phyloP scores from a whole-genome alignment of 768 basidiomycete species.

The Leucosporidium yakuticum region DNA sequence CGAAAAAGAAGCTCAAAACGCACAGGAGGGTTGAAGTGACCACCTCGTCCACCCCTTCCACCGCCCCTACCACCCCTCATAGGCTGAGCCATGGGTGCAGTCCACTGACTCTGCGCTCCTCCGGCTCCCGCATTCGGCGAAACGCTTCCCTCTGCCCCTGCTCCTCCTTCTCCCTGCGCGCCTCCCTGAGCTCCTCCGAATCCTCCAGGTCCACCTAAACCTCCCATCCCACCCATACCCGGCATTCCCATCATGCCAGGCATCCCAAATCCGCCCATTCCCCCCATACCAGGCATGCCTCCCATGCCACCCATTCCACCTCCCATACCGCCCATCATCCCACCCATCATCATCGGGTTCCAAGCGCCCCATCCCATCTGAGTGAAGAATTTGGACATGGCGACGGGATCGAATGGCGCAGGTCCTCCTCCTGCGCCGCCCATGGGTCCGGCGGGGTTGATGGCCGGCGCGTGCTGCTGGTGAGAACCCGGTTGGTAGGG shows the following conservation, averaged over 20 bases:
- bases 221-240: slow-evolving; percentile 44
- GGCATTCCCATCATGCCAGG: slow-evolving; percentile 43
- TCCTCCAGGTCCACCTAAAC: slow-evolving; percentile 8
- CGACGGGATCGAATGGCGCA: slow-evolving; percentile 71
- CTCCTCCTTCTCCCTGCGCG: slow-evolving; percentile 1
- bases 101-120: slow-evolving; percentile 15
- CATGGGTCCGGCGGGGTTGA: slow-evolving; percentile 11
- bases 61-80: slow-evolving; percentile 44
- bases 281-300: slow-evolving; percentile 41
- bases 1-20: neutral
- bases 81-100: slow-evolving; percentile 28
- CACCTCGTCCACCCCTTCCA: slow-evolving; percentile 47
- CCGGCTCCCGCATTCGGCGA: neutral
- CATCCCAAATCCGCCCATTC: slow-evolving; percentile 19
- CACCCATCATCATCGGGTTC: slow-evolving; percentile 40
- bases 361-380: slow-evolving; percentile 58
- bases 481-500: too few species aligned
- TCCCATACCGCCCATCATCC: slow-evolving; percentile 32
- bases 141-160: neutral
- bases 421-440: slow-evolving; percentile 6
- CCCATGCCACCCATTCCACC: slow-evolving; percentile 13
- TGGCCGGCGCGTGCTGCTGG: slow-evolving; percentile 6
- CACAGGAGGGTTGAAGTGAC: slow-evolving; percentile 49
- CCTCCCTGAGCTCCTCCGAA: slow-evolving; percentile 9
- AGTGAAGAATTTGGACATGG: slow-evolving; percentile 85